Base-by-base conservation (phyloP, 495 filamentous ascomycete genomes). In the Aspergillus incahuasiensis region DNA sequence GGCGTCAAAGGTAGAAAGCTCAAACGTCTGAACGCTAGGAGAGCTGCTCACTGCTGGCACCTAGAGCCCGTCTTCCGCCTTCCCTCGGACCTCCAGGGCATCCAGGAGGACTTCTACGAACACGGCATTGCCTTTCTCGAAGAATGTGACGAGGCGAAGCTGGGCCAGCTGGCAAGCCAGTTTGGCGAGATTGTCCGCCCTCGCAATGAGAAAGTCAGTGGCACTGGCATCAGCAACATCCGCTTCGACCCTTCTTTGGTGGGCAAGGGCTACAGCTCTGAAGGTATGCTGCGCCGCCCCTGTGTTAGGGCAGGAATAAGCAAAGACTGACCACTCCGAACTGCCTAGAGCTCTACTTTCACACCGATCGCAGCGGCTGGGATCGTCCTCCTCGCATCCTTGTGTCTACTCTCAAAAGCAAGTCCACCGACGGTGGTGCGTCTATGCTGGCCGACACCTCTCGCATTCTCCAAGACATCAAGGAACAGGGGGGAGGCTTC, bases 361-460 rank as follows among this genome's bases (percentile, higher is more conserved):
- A 56, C 46, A 49, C 45, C 16, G 54, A 56, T 18, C 44, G 54
- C 22, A 56, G 54, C n/a, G 54, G 54, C 38, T 56, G 54, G 54
- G 54, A 56, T 1, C 6, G 6, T 19, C 54, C 54, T 12, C 54
- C 54, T 20, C 45, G 45, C 4, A 18, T 56, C 12, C 25, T 56
- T 2, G 39, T 56, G 45, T 56, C 54, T 2, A 56, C 54, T 12
- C 45, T 56, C 9, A 56, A 48, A 21, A 56, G 45, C 16, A 47
- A 32, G 41, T 56, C 54, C n/a, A 48, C 24, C 3, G 15, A 22
- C 24, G 54, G 54, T 13, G 54, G 54, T 8, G 45, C 32, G 1
- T 56, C 54, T 11, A 32, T 56, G 54, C 25, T 56, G 38, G 54
- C 46, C 32, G 45, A 56, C 15, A 47, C 21, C 16, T 6, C 42